Percentiles rank a stretch among this genome's conserved stretches.
Evolutionary conservation across 2,329 filamentous ascomycete species (phyloP).

Genomic region (Fusarium newnesense): DNA sequence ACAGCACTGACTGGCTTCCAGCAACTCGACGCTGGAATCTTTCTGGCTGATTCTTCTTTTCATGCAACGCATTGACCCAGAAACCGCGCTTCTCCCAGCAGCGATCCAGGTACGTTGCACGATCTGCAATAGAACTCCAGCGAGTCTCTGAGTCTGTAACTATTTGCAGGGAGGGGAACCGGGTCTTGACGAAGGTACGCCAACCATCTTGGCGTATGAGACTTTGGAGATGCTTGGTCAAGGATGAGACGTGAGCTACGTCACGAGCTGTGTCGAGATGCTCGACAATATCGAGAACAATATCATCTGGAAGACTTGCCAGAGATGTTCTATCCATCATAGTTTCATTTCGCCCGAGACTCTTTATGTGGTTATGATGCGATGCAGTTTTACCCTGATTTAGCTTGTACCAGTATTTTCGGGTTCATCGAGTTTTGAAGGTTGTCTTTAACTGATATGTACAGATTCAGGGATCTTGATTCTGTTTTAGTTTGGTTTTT

Average conservation of each 20-base stretch:
- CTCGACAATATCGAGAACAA: conserved; percentile 60
- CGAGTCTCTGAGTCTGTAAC: conserved; percentile 38
- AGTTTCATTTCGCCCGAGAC: conserved; percentile 19
- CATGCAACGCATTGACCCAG: conserved; percentile 45
- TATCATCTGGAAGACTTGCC: conserved; percentile 59
- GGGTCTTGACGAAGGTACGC: conserved; percentile 59
- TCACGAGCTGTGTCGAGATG: conserved; percentile 61
- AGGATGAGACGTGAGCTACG: conserved; percentile 53
- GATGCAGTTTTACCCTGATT: conserved; percentile 2
- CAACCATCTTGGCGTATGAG: conserved; percentile 58
- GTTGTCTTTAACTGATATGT: neutral
- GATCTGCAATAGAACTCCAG: conserved; percentile 56
- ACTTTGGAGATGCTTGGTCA: conserved; percentile 53
- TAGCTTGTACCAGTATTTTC: neutral
- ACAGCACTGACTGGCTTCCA: conserved; percentile 51
- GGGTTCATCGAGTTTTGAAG: neutral
- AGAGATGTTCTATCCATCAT: conserved; percentile 48
- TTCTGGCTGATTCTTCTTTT: conserved; percentile 27
- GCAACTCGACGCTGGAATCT: conserved; percentile 27
- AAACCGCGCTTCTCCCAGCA: conserved; percentile 64
- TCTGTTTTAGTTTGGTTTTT: neutral
- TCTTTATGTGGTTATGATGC: conserved; percentile 1
- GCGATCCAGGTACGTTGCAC: conserved; percentile 61
- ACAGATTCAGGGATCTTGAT: neutral
- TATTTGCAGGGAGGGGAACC: conserved; percentile 55